These are phyloP conservation scores for Tuber magnatum DNA, from an alignment of 495 filamentous ascomycete species.

Conservation along the genomic window DNA sequence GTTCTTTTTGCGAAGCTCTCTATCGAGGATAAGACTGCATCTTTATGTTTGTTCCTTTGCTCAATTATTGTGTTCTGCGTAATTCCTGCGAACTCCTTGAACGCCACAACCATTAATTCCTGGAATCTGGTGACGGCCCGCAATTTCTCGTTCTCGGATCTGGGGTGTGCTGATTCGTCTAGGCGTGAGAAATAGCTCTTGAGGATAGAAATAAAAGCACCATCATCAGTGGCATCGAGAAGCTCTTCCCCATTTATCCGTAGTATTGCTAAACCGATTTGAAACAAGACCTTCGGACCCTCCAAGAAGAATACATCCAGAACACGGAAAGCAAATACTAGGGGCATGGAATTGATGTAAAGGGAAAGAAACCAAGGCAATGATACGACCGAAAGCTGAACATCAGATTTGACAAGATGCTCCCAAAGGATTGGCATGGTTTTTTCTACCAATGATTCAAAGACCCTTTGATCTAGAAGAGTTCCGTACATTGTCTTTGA, in stretches of 20 bases:
- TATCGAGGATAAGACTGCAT: slow-evolving; percentile 83
- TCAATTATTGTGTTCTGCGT: slow-evolving; percentile 88
- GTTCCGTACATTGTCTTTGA: slow-evolving; percentile 98
- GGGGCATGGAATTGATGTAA: slow-evolving; percentile 98
- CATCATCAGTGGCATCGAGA: slow-evolving; percentile 90
- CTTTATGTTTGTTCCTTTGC: slow-evolving; percentile 83
- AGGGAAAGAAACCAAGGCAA: slow-evolving; percentile 96
- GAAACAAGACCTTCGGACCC: slow-evolving; percentile 93
- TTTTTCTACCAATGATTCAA: slow-evolving; percentile 92
- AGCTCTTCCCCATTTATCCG: slow-evolving; percentile 97
- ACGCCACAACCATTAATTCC: slow-evolving; percentile 96
- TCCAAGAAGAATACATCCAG: slow-evolving; percentile 97
- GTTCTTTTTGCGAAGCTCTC: slow-evolving; percentile 96
- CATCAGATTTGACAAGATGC: slow-evolving; percentile 86
- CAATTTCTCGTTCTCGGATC: slow-evolving; percentile 85
- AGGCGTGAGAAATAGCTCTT: slow-evolving; percentile 90
- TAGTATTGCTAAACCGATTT: slow-evolving; percentile 89
- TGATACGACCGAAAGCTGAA: slow-evolving; percentile 97
- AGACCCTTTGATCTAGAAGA: slow-evolving; percentile 89
- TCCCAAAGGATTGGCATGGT: slow-evolving; percentile 99
- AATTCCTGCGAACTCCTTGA: slow-evolving; percentile 93
- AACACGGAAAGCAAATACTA: slow-evolving; percentile 93
- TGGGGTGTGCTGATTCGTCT: slow-evolving; percentile 92
- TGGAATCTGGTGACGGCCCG: slow-evolving; percentile 91
- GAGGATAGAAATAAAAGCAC: slow-evolving; percentile 89